phyloP scores from a whole-genome alignment of 2,329 filamentous ascomycete species.

The Sporothrix phasma region DNA sequence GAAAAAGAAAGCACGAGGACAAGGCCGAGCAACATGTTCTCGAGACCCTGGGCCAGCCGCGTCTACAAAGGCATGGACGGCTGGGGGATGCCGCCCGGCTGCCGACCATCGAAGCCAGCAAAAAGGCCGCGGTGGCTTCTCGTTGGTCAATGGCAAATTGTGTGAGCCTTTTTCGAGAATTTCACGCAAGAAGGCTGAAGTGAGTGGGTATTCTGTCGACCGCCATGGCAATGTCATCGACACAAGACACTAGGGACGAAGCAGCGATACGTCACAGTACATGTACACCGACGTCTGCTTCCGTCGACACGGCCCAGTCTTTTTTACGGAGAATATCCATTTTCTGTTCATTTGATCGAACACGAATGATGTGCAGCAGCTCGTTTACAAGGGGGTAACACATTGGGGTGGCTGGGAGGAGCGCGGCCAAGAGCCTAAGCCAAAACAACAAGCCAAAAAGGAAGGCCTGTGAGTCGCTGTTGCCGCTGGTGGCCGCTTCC shows the following conservation, averaged over 20 bases:
- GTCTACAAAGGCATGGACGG: neutral
- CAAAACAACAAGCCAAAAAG: neutral
- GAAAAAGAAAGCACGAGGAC: neutral
- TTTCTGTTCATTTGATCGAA: neutral
- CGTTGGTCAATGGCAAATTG: neutral
- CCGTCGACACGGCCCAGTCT: neutral
- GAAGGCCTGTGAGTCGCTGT: neutral
- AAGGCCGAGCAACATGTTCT: neutral
- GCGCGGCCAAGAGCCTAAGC: neutral
- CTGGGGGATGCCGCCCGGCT: neutral
- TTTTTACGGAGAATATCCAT: slow-evolving; percentile 5
- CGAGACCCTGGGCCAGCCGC: neutral
- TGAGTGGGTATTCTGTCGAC: neutral
- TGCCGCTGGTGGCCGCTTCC: neutral
- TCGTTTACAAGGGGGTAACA: neutral
- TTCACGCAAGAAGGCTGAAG: neutral
- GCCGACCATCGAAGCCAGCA: neutral
- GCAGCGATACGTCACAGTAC: neutral
- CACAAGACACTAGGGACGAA: no score
- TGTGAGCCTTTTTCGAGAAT: neutral
- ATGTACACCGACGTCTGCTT: neutral
- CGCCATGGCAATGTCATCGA: neutral
- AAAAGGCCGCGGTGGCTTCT: neutral
- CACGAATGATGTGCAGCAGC: slow-evolving; percentile 4
- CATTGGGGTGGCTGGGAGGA: slow-evolving; percentile 4